Base-by-base conservation (phyloP, 352 stramenopile genomes). In the Pythium insidiosum region DNA sequence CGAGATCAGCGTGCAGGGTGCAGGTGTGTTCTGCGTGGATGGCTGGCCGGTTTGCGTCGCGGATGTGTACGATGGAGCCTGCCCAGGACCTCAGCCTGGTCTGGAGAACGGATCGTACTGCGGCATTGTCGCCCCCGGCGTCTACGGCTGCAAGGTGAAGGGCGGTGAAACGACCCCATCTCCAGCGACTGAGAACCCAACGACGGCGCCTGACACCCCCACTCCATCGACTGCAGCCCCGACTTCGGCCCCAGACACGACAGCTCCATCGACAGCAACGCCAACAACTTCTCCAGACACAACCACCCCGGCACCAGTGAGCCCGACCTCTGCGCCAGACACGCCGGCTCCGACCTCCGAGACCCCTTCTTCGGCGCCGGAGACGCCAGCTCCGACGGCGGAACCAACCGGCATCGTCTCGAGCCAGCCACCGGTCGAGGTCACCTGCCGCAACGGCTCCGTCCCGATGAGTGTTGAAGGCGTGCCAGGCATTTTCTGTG, bases 401-500 rank as follows among this genome's bases (percentile, higher is more conserved):
- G 11, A n/a, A 6, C 2, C 34, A 7, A 5, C 4, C 38, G 6
- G 38, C 16, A 16, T 5, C 23, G 13, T 10, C 15, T 5, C 24
- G 6, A 31, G 23, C 38, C n/a, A n/a, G n/a, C 38, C 38, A 22
- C 23, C 23, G 3, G 39, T 45, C 16, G 47, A 33, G 11, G 35
- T 39, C 10, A 38, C 43, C 33, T 48, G 38, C 22, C 15, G 15
- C 2, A 20, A 43, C 10, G 24, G 31, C n/a, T 25, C 36, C 13
- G 29, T 39, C 25, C 25, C 45, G 6, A 46, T 48, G 34, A 49
- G 44, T 16, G 33, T 47, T 9, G 38, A 55, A 25, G 45, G 52
- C 15, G 38, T 50, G 4, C 3, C 16, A 10, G 31, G 44, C 13
- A 38, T 50, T 38, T 56, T 56, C 36, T 58, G 50, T 33, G n/a